Conservation (phyloP, 345 rosid species). For the Salix caprea region DNA sequence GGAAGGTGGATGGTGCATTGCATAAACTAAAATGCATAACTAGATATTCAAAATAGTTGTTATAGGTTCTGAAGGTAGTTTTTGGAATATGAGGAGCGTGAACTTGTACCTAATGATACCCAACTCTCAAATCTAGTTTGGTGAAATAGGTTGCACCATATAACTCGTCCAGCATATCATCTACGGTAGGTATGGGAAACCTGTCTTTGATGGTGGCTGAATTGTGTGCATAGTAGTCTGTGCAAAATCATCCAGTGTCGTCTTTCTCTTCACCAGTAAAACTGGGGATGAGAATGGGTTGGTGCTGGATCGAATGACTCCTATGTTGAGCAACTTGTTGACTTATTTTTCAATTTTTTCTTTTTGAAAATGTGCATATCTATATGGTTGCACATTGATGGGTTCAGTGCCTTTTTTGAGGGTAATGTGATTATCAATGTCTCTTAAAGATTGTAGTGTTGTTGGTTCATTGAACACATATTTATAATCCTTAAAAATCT, state of each 20-base stretch:
- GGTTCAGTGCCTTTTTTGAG: not conserved
- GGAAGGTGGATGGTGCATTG: too few species aligned
- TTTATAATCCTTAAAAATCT: not conserved
- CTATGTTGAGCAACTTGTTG: not conserved
- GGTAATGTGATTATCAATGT: not conserved
- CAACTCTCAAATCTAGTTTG: not conserved
- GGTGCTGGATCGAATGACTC: not conserved
- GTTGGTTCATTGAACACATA: not conserved
- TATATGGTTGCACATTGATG: not conserved
- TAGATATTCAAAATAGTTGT: too few species aligned
- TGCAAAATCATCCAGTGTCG: not conserved
- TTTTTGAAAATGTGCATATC: not conserved
- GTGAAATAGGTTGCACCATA: not conserved
- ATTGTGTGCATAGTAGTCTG: not conserved
- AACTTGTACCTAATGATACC: not conserved
- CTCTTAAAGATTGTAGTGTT: not conserved
- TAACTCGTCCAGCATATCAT: not conserved
- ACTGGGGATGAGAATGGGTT: not conserved
- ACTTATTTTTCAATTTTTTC: not conserved
- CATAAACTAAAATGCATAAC: too few species aligned
- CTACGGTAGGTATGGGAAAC: not conserved
- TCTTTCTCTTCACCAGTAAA: not conserved
- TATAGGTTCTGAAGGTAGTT: not conserved
- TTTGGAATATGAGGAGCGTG: not conserved
- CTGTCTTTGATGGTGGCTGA: not conserved